phyloP scores from a whole-genome alignment of 768 basidiomycete genomes.

The Chalciporus chontae region DNA sequence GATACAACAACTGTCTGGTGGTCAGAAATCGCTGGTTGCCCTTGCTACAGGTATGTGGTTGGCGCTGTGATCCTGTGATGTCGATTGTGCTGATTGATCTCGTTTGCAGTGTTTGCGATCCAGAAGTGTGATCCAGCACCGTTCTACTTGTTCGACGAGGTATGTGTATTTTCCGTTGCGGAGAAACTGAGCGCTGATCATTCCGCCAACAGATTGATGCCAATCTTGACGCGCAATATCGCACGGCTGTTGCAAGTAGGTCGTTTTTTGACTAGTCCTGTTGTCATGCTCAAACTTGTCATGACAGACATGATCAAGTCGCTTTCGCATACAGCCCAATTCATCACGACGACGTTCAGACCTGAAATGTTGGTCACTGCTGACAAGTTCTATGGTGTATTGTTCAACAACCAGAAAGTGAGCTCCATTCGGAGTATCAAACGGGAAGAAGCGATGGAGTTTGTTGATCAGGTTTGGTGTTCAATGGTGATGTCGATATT shows the following conservation, averaged over 20 bases:
- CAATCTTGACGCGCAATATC: constrained; percentile 95
- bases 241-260: constrained; percentile 93
- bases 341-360: constrained; percentile 97
- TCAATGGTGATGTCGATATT: not conserved
- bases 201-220: constrained; percentile 74
- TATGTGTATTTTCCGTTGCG: constrained; percentile 19
- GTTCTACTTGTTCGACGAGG: constrained; percentile 99
- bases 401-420: constrained; percentile 95
- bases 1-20: constrained; percentile 95
- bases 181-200: not conserved
- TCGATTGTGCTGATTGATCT: constrained; percentile 2
- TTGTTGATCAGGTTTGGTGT: constrained; percentile 76
- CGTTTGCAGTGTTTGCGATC: constrained; percentile 84
- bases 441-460: constrained; percentile 88
- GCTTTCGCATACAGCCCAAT: constrained; percentile 83
- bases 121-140: constrained; percentile 99
- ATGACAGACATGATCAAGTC: constrained; percentile 79
- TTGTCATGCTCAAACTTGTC: constrained; percentile 31
- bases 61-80: not conserved
- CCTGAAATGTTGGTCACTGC: constrained; percentile 95
- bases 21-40: constrained; percentile 96
- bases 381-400: constrained; percentile 95
- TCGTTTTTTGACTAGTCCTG: not conserved
- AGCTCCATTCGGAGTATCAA: constrained; percentile 85
- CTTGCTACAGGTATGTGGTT: constrained; percentile 72